Conservation (phyloP, 768 basidiomycete species). For the Suillus subalutaceus region DNA sequence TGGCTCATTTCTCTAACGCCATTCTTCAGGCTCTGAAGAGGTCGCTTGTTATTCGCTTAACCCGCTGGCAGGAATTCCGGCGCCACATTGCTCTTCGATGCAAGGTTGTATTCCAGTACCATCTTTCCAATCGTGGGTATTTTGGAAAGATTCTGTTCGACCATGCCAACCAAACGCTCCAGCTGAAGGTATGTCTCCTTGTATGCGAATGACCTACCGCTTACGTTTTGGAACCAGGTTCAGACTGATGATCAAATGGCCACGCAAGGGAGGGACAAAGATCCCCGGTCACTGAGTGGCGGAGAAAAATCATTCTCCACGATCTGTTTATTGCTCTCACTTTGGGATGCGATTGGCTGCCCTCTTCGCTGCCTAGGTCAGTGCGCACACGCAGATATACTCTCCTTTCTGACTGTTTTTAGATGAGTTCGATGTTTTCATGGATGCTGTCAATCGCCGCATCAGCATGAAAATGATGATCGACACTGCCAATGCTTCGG, state of each 20-base stretch:
- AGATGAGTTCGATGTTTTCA: conserved; percentile 99
- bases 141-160: conserved; percentile 89
- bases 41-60: conserved; percentile 66
- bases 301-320: conserved; percentile 98
- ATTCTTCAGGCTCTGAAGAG: conserved; percentile 59
- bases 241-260: conserved; percentile 80
- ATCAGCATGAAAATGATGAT: conserved; percentile 98
- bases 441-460: conserved; percentile 91
- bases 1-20: conserved; percentile 9
- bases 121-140: conserved; percentile 86
- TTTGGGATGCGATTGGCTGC: conserved; percentile 96
- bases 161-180: conserved; percentile 64
- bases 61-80: conserved; percentile 87
- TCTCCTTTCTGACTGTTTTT: conserved; percentile 16
- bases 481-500: conserved; percentile 84
- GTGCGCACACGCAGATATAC: conserved; percentile 19
- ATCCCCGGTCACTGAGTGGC: conserved; percentile 84
- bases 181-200: conserved; percentile 54
- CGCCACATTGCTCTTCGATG: conserved; percentile 86
- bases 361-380: conserved; percentile 89
- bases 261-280: conserved; percentile 74
- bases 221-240: conserved; percentile 45
- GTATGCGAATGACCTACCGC: background rate
- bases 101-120: conserved; percentile 79
- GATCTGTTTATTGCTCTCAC: conserved; percentile 87